phyloP scores from a whole-genome alignment of 1,284 basidiomycete genomes.

The Entoloma clypeatum region DNA sequence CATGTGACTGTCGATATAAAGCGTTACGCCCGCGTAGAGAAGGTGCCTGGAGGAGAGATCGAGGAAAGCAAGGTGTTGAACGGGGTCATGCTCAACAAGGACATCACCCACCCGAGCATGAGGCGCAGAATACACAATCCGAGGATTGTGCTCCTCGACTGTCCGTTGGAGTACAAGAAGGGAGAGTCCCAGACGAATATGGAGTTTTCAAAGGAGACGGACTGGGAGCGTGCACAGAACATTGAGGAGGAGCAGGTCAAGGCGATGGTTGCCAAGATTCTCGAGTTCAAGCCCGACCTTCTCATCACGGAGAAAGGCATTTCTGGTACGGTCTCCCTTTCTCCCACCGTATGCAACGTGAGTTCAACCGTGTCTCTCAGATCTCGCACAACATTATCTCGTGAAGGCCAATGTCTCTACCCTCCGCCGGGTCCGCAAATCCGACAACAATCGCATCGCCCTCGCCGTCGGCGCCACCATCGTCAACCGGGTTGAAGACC shows the following conservation, averaged over 20 bases:
- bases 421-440: slow-evolving; percentile 93
- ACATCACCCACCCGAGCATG: slow-evolving; percentile 98
- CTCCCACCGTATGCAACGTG: background rate
- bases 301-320: slow-evolving; percentile 98
- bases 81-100: slow-evolving; percentile 98
- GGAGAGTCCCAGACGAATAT: slow-evolving; percentile 99
- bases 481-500: slow-evolving; percentile 94
- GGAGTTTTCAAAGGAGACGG: slow-evolving; percentile 92
- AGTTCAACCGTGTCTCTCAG: slow-evolving; percentile 36
- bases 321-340: slow-evolving; percentile 57
- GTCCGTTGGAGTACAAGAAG: slow-evolving; percentile 99
- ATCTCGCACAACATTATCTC: slow-evolving; percentile 92
- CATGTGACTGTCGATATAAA: slow-evolving; percentile 95
- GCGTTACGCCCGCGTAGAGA: slow-evolving; percentile 96
- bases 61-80: slow-evolving; percentile 87
- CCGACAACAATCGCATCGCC: slow-evolving; percentile 98
- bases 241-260: slow-evolving; percentile 99
- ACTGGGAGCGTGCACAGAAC: slow-evolving; percentile 91
- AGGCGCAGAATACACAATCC: slow-evolving; percentile 88
- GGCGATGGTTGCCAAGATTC: slow-evolving; percentile 79
- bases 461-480: slow-evolving; percentile 95
- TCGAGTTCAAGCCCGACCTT: slow-evolving; percentile 94
- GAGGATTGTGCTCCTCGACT: slow-evolving; percentile 89
- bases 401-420: slow-evolving; percentile 89
- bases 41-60: slow-evolving; percentile 96